Evolutionary conservation across 1,284 basidiomycete genomes (phyloP), one percentile per base, ranked within the genome.

Genomic region (Cryptococcus amylolentus): DNA sequence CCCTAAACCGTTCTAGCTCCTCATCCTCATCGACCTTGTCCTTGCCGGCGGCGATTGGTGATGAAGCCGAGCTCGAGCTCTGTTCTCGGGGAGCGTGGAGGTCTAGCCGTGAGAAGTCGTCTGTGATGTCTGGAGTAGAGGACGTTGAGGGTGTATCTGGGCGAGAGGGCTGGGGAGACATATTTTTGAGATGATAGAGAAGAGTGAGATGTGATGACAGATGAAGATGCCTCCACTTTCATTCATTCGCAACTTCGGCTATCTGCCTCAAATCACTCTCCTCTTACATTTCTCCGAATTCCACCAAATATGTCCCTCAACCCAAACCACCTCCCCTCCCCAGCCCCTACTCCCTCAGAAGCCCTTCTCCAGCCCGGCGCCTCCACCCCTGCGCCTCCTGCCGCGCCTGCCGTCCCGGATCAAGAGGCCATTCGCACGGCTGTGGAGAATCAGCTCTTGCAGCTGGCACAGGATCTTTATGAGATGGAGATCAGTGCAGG

Each of bases 1-100:
- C 81, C 70, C 88, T 82, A 74, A 93, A 89, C 45, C 76, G 73
- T 12, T 80, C 83, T 56, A 91, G 83, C 63, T 86, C 85, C 4
- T 77, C 70, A 2, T 84, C 82, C 10, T 63, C 61, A 42, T 42
- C 16, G 10, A 7, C 10, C 31, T 35, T 35, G 7, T 35, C 10
- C 31, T 35, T 35, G 31, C 31, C 31, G 5, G 7, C 31, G 28
- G 46, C 50, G 39, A 50, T 26, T 46, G 49, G 37, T 53, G 38
- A 40, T 35, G 18, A 52, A 16, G 27, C 16, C 16, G 45, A 46
- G 18, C 14, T 43, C 2, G 18, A 20, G n/a, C 26, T 26, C 18
- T 16, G n/a, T 13, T 50, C 20, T 16, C 39, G 49, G 38, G 20
- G 20, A 10, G 49, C 10, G 38, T 40, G n/a, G 20, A 50, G 18